A percentile compares a stretch with the other conserved stretches of the same genome.
Conservation (phyloP, 2,329 filamentous ascomycete genomes). For the Aureobasidium zeae region DNA sequence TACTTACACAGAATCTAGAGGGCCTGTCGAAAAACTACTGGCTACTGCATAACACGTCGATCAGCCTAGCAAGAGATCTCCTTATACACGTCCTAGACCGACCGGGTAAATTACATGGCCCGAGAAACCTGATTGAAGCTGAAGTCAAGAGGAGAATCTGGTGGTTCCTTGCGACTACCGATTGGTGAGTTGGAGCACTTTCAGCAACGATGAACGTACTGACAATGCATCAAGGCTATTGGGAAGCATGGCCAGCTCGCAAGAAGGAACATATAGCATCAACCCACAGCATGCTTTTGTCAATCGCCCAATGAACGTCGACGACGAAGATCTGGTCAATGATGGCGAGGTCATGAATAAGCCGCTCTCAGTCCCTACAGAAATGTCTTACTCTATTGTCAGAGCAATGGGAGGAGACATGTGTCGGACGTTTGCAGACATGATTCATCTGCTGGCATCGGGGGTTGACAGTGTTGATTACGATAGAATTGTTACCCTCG, state of each 20-base stretch:
- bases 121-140: slow-evolving; percentile 19
- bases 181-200: slow-evolving; percentile 21
- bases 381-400: slow-evolving; percentile 38
- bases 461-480: slow-evolving; percentile 17
- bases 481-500: slow-evolving; percentile 18
- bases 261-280: slow-evolving; percentile 37
- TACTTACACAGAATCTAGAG: slow-evolving; percentile 25
- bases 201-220: background rate
- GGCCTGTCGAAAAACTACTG: slow-evolving; percentile 18
- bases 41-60: slow-evolving; percentile 20
- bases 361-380: slow-evolving; percentile 32
- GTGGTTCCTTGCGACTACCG: slow-evolving; percentile 24
- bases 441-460: slow-evolving; percentile 1
- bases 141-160: slow-evolving; percentile 24
- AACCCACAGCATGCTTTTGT: slow-evolving; percentile 36
- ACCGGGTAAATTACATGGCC: slow-evolving; percentile 3
- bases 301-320: slow-evolving; percentile 34
- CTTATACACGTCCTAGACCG: slow-evolving; percentile 22
- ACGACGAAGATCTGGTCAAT: slow-evolving; percentile 31
- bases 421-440: slow-evolving; percentile 35
- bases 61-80: slow-evolving; percentile 21
- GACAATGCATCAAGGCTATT: slow-evolving; percentile 27
- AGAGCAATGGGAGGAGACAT: slow-evolving; percentile 34
- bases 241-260: slow-evolving; percentile 34
- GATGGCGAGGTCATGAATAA: slow-evolving; percentile 20